phyloP scores from a whole-genome alignment of 352 stramenopile genomes.

The Globisporangium splendens region DNA sequence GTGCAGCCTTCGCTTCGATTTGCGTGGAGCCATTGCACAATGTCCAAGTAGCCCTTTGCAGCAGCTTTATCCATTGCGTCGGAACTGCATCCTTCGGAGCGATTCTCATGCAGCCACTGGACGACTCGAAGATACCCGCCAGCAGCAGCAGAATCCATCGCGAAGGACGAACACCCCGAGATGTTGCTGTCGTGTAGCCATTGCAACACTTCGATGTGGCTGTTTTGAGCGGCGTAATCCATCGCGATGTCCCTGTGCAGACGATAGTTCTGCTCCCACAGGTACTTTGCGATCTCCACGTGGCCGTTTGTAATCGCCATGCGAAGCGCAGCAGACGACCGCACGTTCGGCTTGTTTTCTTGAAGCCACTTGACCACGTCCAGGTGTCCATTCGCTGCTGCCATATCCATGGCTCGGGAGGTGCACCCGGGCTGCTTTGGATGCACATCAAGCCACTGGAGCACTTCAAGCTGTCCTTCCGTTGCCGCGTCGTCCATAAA shows the following conservation, averaged over 20 bases:
- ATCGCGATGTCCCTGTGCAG: background rate
- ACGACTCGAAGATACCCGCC: background rate
- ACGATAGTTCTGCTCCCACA: background rate
- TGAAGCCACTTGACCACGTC: constrained; percentile 6
- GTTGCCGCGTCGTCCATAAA: background rate
- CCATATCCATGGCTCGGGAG: background rate
- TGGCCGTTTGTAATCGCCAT: background rate
- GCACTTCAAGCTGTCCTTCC: background rate
- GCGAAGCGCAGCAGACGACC: background rate
- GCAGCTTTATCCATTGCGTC: background rate
- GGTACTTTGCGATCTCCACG: constrained; percentile 1
- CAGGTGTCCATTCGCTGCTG: background rate
- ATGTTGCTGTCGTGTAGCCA: background rate
- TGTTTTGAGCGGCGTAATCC: background rate
- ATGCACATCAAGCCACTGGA: background rate
- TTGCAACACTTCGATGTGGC: background rate
- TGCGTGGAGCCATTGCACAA: constrained; percentile 2
- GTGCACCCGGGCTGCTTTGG: background rate
- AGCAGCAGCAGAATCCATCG: background rate
- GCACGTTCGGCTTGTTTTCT: background rate
- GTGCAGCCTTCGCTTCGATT: constrained; percentile 7
- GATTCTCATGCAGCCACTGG: constrained; percentile 2
- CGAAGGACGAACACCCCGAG: background rate
- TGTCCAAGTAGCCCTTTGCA: background rate
- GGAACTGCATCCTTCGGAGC: background rate